Evolutionary conservation across 2,329 filamentous ascomycete genomes (phyloP).

Genomic region (Colletotrichum sansevieriae): DNA sequence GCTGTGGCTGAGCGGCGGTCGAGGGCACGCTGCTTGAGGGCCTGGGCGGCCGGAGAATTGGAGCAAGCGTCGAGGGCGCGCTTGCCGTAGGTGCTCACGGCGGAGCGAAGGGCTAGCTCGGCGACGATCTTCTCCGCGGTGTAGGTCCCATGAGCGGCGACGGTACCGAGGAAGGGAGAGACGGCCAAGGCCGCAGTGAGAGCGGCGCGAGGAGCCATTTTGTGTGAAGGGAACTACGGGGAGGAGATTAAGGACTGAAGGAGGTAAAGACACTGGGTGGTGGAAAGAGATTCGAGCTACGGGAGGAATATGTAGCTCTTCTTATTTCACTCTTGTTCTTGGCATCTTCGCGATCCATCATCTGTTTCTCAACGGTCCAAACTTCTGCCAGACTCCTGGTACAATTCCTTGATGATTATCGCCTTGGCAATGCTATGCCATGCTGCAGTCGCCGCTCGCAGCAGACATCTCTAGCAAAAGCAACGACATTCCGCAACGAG

Average conservation of each 20-base stretch:
- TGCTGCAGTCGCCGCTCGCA: neutral
- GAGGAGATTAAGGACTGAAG: conserved; percentile 7
- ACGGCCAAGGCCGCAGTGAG: conserved; percentile 33
- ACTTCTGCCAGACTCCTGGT: neutral
- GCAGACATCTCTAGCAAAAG: conserved; percentile 17
- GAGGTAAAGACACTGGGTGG: conserved; percentile 27
- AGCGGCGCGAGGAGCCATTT: conserved; percentile 32
- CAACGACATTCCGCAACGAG: conserved; percentile 17
- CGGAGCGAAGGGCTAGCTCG: conserved; percentile 51
- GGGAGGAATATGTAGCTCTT: conserved; percentile 3
- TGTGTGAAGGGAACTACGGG: neutral
- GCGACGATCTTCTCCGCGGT: conserved; percentile 47
- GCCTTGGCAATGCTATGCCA: conserved; percentile 24
- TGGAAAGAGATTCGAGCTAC: neutral
- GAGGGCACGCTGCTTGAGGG: conserved; percentile 55
- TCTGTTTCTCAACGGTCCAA: neutral
- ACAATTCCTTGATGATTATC: conserved; percentile 6
- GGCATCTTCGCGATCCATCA: conserved; percentile 17
- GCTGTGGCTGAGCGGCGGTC: conserved; percentile 56
- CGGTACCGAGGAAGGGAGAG: conserved; percentile 44
- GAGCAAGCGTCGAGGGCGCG: conserved; percentile 57
- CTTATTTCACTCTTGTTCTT: conserved; percentile 25
- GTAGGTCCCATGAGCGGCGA: conserved; percentile 51
- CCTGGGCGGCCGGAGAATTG: conserved; percentile 53
- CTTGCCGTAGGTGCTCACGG: conserved; percentile 49